phyloP scores from a whole-genome alignment of 2,329 filamentous ascomycete species.

The Spiromastix sp. region DNA sequence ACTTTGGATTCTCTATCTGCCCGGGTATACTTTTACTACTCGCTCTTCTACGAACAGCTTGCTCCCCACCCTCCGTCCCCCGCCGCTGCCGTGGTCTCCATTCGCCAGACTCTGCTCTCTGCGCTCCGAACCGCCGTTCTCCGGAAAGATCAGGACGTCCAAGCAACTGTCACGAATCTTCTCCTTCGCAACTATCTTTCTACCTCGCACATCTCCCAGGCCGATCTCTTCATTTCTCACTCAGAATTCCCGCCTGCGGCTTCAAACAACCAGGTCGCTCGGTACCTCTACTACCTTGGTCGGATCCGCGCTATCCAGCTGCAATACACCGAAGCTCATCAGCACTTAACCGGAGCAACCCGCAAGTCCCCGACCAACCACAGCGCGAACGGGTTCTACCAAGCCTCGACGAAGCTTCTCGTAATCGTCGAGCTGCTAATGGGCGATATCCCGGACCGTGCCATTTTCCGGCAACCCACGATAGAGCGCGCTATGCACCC shows the following conservation, averaged over 20 bases:
- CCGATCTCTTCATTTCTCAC: conserved; percentile 89
- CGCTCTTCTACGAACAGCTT: conserved; percentile 86
- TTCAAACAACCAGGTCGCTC: conserved; percentile 94
- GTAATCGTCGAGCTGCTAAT: conserved; percentile 94
- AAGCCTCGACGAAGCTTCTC: conserved; percentile 91
- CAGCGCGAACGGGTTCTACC: conserved; percentile 87
- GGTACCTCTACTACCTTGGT: conserved; percentile 94
- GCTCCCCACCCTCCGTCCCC: conserved; percentile 79
- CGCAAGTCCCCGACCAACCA: conserved; percentile 87
- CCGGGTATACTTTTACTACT: conserved; percentile 97
- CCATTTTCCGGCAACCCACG: conserved; percentile 80
- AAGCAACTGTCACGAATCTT: conserved; percentile 89
- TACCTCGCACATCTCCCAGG: conserved; percentile 93
- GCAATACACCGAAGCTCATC: conserved; percentile 92
- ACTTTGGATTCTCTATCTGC: conserved; percentile 89
- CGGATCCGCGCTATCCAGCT: conserved; percentile 94
- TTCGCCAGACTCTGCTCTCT: conserved; percentile 75
- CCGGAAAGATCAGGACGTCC: conserved; percentile 93
- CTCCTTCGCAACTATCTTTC: conserved; percentile 91
- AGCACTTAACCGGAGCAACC: conserved; percentile 84
- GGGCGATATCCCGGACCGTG: conserved; percentile 95
- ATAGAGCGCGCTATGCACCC: conserved; percentile 82
- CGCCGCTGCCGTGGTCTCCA: conserved; percentile 74
- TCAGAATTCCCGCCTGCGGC: conserved; percentile 90
- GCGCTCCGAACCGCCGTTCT: conserved; percentile 91